A percentile compares a stretch with the other conserved stretches of the same genome.
Conservation (phyloP, 441 rosid species). For the Erysimum cheiri region DNA sequence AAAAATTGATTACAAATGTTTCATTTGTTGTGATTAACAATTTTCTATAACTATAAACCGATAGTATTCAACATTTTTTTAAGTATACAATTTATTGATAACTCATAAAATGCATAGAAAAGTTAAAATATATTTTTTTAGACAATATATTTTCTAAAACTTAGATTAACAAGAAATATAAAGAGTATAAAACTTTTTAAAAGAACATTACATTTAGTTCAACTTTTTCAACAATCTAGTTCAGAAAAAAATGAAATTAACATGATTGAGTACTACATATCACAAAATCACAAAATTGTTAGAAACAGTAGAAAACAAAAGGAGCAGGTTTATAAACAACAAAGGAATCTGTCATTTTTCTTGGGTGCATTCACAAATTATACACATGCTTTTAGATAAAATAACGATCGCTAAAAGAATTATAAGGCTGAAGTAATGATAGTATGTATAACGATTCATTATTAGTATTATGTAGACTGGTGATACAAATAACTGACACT, state of each 20-base stretch:
- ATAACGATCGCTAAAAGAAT: not conserved
- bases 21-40: no score
- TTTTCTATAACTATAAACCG: no score
- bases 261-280: not conserved
- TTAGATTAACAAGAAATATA: no score
- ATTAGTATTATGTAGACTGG: not conserved
- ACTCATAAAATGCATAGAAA: no score
- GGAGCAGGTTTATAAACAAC: constrained; percentile 28
- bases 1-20: no score
- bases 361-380: constrained; percentile 13
- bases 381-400: not conserved
- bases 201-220: not conserved
- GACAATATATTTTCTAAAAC: no score
- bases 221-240: not conserved
- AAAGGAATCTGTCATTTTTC: constrained; percentile 35
- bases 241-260: not conserved
- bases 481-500: not conserved
- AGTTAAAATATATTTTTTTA: no score
- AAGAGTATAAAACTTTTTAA: not conserved
- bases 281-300: constrained; percentile 16
- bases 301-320: constrained; percentile 24
- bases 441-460: not conserved
- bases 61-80: no score
- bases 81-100: no score
- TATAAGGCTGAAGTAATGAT: not conserved